These are phyloP conservation scores for Croton setiger DNA, from an alignment of 441 rosid genomes.

Conservation along the genomic window DNA sequence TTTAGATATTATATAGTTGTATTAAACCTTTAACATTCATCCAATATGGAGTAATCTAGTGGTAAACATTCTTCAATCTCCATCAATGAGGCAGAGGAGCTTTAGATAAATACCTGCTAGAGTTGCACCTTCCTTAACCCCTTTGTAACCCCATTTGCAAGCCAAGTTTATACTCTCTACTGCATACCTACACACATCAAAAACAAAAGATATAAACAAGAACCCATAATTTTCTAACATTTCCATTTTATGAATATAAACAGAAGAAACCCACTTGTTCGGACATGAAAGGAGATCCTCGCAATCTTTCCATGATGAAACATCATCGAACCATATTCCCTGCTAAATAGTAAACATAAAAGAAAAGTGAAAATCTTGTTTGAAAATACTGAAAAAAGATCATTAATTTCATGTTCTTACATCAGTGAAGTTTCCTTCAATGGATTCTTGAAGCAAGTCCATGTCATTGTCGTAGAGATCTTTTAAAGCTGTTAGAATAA, in stretches of 20 bases:
- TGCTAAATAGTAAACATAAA: conserved; percentile 11
- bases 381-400: neutral
- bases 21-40: too few relatives aligned
- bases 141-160: conserved; percentile 92
- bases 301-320: conserved; percentile 69
- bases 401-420: conserved; percentile 33
- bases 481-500: conserved; percentile 63
- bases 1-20: too few relatives aligned
- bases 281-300: conserved; percentile 62
- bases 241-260: neutral
- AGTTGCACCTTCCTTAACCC: conserved; percentile 60
- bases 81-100: too few relatives aligned
- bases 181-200: conserved; percentile 52
- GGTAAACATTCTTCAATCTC: too few relatives aligned
- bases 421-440: conserved; percentile 64
- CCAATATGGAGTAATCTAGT: too few relatives aligned
- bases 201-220: neutral
- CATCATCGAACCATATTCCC: conserved; percentile 84
- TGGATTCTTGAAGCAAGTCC: conserved; percentile 66
- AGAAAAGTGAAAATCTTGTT: too few relatives aligned
- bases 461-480: conserved; percentile 70
- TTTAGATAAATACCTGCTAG: conserved; percentile 58
- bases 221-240: too few relatives aligned
- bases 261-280: conserved; percentile 42
- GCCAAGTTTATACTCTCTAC: conserved; percentile 73